These are phyloP conservation scores for Phlebopus sp. DNA, from an alignment of 1,284 basidiomycete species.

Conservation along the genomic window DNA sequence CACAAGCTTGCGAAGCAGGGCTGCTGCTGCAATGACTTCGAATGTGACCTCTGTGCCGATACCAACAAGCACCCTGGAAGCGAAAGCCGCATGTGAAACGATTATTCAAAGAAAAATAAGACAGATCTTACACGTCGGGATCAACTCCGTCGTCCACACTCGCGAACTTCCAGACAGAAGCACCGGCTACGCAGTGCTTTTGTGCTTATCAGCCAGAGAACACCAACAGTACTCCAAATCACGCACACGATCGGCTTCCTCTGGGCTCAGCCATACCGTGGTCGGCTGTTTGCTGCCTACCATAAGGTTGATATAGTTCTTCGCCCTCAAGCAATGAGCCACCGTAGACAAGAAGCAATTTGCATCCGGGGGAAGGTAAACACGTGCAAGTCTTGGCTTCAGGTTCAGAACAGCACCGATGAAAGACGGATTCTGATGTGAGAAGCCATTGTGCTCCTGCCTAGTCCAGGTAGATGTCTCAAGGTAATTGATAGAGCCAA, in stretches of 20 bases:
- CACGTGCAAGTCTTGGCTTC: constrained; percentile 71
- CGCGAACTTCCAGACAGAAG: constrained; percentile 75
- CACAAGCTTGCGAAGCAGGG: constrained; percentile 61
- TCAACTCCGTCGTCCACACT: constrained; percentile 61
- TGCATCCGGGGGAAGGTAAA: constrained; percentile 89
- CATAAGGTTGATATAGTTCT: constrained; percentile 84
- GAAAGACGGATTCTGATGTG: constrained; percentile 85
- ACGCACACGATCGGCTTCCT: constrained; percentile 58
- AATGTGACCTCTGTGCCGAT: constrained; percentile 77
- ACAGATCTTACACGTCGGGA: constrained; percentile 59
- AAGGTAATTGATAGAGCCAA: constrained; percentile 80
- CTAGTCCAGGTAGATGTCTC: constrained; percentile 86
- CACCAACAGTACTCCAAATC: not conserved
- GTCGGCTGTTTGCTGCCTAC: constrained; percentile 84
- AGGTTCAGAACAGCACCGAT: constrained; percentile 80
- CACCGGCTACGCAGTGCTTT: constrained; percentile 75
- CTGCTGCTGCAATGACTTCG: constrained; percentile 76
- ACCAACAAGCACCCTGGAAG: constrained; percentile 60
- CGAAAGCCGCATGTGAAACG: not conserved
- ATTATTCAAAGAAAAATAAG: not conserved
- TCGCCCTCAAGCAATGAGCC: constrained; percentile 77
- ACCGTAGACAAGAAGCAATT: constrained; percentile 82
- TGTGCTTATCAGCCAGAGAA: constrained; percentile 1
- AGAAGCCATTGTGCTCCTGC: constrained; percentile 78
- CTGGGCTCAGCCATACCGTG: constrained; percentile 63